A percentile compares a stretch with the other conserved stretches of the same genome.
phyloP scores from a whole-genome alignment of 345 rosid genomes.

The Citrus unshiu region DNA sequence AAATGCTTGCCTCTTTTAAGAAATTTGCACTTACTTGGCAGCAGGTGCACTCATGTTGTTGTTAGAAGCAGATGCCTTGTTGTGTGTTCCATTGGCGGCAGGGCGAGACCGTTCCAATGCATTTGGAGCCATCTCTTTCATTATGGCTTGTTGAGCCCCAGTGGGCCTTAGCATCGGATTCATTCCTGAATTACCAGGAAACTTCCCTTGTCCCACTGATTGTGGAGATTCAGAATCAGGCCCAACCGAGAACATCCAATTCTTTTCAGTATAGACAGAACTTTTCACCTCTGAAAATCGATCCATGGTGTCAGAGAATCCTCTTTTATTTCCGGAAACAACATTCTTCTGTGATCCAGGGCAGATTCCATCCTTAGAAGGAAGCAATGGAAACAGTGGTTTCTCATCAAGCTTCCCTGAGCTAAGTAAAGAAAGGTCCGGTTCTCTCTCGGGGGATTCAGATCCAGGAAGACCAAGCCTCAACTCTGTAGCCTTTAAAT shows the following conservation, averaged over 20 bases:
- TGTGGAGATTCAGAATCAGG: slow-evolving; percentile 41
- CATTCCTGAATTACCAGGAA: slow-evolving; percentile 42
- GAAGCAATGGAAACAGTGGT: slow-evolving; percentile 69
- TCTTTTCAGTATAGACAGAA: slow-evolving; percentile 48
- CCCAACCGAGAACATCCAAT: slow-evolving; percentile 55
- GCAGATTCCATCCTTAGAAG: slow-evolving; percentile 52
- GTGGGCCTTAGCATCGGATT: slow-evolving; percentile 39
- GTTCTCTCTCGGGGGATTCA: slow-evolving; percentile 62
- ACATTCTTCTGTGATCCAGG: slow-evolving; percentile 43
- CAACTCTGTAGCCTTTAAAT: slow-evolving; percentile 79
- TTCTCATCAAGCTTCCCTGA: slow-evolving; percentile 64
- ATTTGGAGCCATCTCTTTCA: slow-evolving; percentile 45
- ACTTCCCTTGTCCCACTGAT: slow-evolving; percentile 36
- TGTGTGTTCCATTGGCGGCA: slow-evolving; percentile 21
- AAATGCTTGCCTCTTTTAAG: background rate
- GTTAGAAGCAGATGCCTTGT: slow-evolving; percentile 34
- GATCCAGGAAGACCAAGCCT: slow-evolving; percentile 88
- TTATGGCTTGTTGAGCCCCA: slow-evolving; percentile 30
- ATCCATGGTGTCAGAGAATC: slow-evolving; percentile 73
- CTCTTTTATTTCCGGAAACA: slow-evolving; percentile 78
- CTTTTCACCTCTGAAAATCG: slow-evolving; percentile 58
- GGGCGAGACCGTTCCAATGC: slow-evolving; percentile 30
- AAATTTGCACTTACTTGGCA: slow-evolving; percentile 56
- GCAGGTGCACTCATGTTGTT: slow-evolving; percentile 54
- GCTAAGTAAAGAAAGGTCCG: slow-evolving; percentile 37